Evolutionary conservation across 2,329 filamentous ascomycete species (phyloP), one percentile per base, ranked within the genome.

Genomic region (Ascochyta clinopodiicola): DNA sequence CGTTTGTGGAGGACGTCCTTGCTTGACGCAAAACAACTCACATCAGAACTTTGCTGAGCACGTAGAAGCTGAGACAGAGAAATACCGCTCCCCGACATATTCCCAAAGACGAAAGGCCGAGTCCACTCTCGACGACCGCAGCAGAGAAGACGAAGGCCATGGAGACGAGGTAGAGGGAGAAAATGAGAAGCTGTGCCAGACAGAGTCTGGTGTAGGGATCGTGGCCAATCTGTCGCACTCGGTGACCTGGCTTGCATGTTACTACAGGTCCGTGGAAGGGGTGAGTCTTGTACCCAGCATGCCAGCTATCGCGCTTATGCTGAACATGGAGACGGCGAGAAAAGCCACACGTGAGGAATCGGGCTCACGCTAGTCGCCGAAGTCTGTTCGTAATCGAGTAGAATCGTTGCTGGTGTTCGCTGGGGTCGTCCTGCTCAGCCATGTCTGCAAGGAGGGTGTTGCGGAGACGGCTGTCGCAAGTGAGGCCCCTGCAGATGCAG

Each of bases 1-100:
- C 10, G 2, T 12, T 13, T 39, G 9, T 24, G 15, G 27, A 25
- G 21, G 5, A 8, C 7, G 29, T 31, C 29, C 29, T 1, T 31
- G 29, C 10, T 31, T 31, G 5, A 10, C 5, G 12, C 12, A 10
- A 31, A 12, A 13, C 13, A 2, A 58, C 63, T 37, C 19, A 64
- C 59, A 62, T 57, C 38, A 53, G 25, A 13, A 57, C 31, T 51
- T 66, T 66, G 48, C 65, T 59, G 34, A 52, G 32, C 2, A 60
- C 34, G 36, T 68, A 68, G 31, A 66, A 79, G 4, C 64, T 61
- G 3, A 79, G 54, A 51, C 77, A 80, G 21, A 76, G 54, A 29
- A 71, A 66, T 37, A 77, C 72, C 1, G 74, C 71, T 1, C 61
- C 61, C n/a, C 63, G 63, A 54, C 77, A 79, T 15, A 62, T 55